These are phyloP conservation scores for Sphenostylis stenocarpa DNA, from an alignment of 306 rosid species.

Conservation along the genomic window DNA sequence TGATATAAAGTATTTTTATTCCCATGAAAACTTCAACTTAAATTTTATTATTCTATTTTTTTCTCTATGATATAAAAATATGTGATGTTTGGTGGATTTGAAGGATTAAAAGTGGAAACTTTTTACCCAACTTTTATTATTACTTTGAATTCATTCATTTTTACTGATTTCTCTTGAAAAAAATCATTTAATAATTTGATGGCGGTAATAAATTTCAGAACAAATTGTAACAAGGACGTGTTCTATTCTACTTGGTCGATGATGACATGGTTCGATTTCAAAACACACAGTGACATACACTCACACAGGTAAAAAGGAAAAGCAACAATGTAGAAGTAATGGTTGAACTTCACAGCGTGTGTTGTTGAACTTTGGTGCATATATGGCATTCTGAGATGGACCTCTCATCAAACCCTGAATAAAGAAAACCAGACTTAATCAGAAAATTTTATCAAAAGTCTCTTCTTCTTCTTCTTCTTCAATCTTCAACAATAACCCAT, in stretches of 20 bases:
- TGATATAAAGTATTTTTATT: no score
- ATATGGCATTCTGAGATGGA: constrained; percentile 30
- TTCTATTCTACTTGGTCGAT: background rate
- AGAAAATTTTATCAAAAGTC: background rate
- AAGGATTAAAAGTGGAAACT: no score
- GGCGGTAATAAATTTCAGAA: background rate
- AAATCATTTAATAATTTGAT: background rate
- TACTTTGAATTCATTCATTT: no score
- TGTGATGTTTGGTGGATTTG: no score
- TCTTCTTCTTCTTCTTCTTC: background rate
- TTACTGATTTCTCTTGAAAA: no score
- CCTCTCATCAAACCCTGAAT: constrained; percentile 34
- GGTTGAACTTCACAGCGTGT: background rate
- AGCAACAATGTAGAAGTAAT: background rate
- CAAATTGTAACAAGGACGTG: background rate
- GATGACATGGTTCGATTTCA: background rate
- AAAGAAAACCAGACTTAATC: constrained; percentile 5
- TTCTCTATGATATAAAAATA: no score
- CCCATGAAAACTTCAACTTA: no score
- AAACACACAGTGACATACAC: background rate
- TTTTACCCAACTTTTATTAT: no score
- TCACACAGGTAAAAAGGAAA: background rate
- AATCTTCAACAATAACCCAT: constrained; percentile 17
- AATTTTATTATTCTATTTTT: no score
- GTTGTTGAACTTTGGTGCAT: background rate